These are phyloP conservation scores for Vigna nakashimae DNA, from an alignment of 306 rosid genomes.

Conservation along the genomic window DNA sequence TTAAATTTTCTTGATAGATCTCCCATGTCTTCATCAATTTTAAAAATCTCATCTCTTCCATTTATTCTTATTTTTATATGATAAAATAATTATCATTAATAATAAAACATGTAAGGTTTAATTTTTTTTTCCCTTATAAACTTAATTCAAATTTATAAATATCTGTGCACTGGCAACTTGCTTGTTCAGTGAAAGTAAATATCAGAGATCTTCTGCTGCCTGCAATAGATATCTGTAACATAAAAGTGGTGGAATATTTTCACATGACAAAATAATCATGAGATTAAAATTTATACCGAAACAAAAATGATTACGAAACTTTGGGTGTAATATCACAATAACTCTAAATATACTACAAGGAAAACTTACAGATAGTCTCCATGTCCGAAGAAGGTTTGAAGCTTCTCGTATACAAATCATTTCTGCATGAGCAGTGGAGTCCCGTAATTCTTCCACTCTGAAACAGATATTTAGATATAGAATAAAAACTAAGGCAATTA, in stretches of 20 bases:
- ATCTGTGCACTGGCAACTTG: background rate
- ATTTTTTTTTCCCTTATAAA: background rate
- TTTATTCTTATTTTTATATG: background rate
- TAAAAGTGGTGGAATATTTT: conserved; percentile 4
- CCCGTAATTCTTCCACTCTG: conserved; percentile 95
- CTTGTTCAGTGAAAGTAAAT: conserved; percentile 15
- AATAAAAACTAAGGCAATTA: conserved; percentile 27
- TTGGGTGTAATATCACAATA: conserved; percentile 22
- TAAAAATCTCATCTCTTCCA: background rate
- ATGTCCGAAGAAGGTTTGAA: conserved; percentile 76
- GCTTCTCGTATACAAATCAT: conserved; percentile 95
- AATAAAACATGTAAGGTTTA: background rate
- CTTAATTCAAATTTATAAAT: background rate
- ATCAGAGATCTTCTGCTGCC: background rate
- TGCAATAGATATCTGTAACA: conserved; percentile 3
- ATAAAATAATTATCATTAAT: background rate
- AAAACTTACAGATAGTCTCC: conserved; percentile 93
- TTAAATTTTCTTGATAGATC: too few relatives aligned
- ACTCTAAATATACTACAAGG: conserved; percentile 5
- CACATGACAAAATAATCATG: background rate
- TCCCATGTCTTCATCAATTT: background rate
- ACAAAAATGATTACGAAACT: conserved; percentile 29
- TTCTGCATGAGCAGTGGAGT: conserved; percentile 98
- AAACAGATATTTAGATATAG: conserved; percentile 44
- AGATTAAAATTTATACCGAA: conserved; percentile 14